Base-by-base conservation (phyloP, 164 flowering plant genomes). In the Buxus sempervirens region DNA sequence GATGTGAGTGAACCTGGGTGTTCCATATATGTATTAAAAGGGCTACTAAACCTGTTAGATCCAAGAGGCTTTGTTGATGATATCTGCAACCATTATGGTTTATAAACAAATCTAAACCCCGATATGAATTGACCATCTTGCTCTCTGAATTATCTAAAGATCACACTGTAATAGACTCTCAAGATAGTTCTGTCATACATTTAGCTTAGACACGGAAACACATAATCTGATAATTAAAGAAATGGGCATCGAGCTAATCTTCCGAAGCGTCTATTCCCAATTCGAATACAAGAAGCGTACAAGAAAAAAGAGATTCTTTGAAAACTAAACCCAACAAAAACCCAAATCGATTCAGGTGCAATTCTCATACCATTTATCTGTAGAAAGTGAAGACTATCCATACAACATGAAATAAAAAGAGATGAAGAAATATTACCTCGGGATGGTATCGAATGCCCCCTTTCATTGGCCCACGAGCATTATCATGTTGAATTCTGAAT, bases 381-480 rank as follows among this genome's bases (percentile, higher is more conserved):
- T 9, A 15, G 22, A 62, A 36, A 25, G 24, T 20, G 32, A 13
- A 51, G 58, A 27, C 28, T 2, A 60, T 27, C 59, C 49, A 49
- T 21, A 36, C 28, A 16, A 53, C 6, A 51, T 21, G 32, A 42
- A 24, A 1, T 18, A 2, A 15, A 25, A 28, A 32, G 38, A 32
- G 38, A 32, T 3, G 38, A 32, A 32, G 38, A 32, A 66, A 8
- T 2, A 57, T 57, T 42, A 88, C 98, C 97, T 93, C 98, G 23
- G 89, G 93, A 81, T 93, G 97, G 71, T 90, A 93, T 75, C 98
- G 80, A 79, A 93, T 93, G 56, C 98, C 97, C 63, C 97, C 98
- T 72, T 93, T 93, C 98, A 91, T 93, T 38, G 98, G 98, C 0
- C 98, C 98, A 62, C 96, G 90, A 59, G 98, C 79, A 78, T 92